These are phyloP conservation scores for Lachnellula occidentalis DNA, from an alignment of 2,329 filamentous ascomycete species.

Conservation along the genomic window DNA sequence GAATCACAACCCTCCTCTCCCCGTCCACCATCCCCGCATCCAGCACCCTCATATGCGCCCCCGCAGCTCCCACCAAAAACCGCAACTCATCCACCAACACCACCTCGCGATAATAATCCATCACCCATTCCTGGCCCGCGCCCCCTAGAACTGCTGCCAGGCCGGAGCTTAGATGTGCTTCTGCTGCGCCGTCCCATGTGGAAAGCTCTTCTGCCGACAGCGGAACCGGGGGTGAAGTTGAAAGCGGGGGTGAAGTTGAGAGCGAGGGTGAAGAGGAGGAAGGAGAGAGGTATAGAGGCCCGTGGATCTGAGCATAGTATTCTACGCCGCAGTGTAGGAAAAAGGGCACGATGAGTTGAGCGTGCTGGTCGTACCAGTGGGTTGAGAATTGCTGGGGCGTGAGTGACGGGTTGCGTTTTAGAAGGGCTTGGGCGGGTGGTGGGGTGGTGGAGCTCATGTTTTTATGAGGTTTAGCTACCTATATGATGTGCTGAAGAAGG, in stretches of 20 bases:
- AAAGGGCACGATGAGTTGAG: constrained; percentile 19
- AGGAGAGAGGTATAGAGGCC: background rate
- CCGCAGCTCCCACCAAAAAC: constrained; percentile 19
- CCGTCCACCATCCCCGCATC: constrained; percentile 13
- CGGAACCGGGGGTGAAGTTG: too few species aligned
- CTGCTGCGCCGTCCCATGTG: constrained; percentile 13
- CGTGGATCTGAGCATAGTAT: constrained; percentile 17
- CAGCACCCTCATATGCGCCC: constrained; percentile 17
- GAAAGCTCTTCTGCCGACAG: background rate
- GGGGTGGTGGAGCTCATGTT: background rate
- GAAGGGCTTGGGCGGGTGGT: constrained; percentile 7
- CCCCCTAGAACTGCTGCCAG: background rate
- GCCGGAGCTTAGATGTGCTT: background rate
- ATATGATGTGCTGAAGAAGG: too few species aligned
- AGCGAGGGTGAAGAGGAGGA: background rate
- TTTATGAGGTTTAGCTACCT: too few species aligned
- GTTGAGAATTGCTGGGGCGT: constrained; percentile 22
- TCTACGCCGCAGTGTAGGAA: constrained; percentile 17
- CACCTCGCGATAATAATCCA: constrained; percentile 22
- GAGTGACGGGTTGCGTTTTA: constrained; percentile 21
- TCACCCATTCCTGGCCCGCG: constrained; percentile 15
- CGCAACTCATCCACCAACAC: constrained; percentile 18
- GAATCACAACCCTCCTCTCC: constrained; percentile 19
- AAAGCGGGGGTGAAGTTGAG: too few species aligned
- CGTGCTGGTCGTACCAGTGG: constrained; percentile 23